These are phyloP conservation scores for Euphorbia tirucalli DNA, from an alignment of 345 rosid genomes.

Conservation along the genomic window DNA sequence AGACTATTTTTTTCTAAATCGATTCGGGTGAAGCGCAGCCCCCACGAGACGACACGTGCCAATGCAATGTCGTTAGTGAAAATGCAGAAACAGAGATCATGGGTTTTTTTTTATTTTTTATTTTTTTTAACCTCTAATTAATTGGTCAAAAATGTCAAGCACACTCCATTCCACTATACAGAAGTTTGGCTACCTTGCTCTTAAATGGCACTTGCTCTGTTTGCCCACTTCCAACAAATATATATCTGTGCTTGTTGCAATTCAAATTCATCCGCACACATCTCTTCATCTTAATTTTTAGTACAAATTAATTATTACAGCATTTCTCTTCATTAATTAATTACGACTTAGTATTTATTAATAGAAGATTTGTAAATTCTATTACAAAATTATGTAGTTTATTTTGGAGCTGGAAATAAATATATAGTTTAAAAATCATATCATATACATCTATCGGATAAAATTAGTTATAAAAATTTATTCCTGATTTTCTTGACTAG, in stretches of 20 bases:
- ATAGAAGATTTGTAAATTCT: too few species aligned
- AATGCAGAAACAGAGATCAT: background rate
- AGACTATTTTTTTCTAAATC: background rate
- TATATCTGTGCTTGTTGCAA: background rate
- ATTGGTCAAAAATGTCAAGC: slow-evolving; percentile 22
- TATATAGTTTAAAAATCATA: too few species aligned
- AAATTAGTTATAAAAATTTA: too few species aligned
- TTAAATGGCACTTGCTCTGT: background rate
- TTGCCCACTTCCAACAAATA: background rate
- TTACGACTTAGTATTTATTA: too few species aligned
- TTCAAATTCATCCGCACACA: background rate
- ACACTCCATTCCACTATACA: background rate
- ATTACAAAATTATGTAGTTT: too few species aligned
- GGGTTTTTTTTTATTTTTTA: background rate
- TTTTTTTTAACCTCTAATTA: background rate
- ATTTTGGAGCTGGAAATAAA: too few species aligned
- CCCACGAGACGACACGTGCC: slow-evolving; percentile 15
- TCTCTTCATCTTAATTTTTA: background rate
- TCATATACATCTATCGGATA: too few species aligned
- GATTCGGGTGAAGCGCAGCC: background rate
- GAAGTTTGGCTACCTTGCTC: background rate
- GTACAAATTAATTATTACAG: too few species aligned
- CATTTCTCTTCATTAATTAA: background rate
- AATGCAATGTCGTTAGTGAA: slow-evolving; percentile 2
- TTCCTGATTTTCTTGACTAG: too few species aligned